phyloP scores from a whole-genome alignment of 805 yeast species.

The Metschnikowia borealis region DNA sequence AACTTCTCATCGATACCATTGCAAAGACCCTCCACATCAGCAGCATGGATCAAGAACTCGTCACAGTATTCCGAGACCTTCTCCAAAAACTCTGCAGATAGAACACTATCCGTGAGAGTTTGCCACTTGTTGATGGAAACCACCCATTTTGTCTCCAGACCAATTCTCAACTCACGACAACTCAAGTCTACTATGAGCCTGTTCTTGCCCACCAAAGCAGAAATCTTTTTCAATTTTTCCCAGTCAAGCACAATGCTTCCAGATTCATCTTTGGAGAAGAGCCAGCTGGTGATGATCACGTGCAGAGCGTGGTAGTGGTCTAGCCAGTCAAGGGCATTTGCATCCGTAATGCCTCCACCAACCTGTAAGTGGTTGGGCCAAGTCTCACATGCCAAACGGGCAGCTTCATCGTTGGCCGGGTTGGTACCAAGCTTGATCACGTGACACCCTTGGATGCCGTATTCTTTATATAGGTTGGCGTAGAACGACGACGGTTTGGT shows the following conservation, averaged over 20 bases:
- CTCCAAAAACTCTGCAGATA: slow-evolving; percentile 51
- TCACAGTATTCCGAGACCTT: slow-evolving; percentile 62
- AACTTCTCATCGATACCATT: slow-evolving; percentile 83
- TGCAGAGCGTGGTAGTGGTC: slow-evolving; percentile 69
- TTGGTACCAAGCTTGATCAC: slow-evolving; percentile 85
- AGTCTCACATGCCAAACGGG: slow-evolving; percentile 62
- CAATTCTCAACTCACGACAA: slow-evolving; percentile 48
- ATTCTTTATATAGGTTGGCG: slow-evolving; percentile 60
- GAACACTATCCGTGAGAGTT: slow-evolving; percentile 64
- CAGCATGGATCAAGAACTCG: slow-evolving; percentile 94
- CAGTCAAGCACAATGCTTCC: slow-evolving; percentile 30
- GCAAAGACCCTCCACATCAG: slow-evolving; percentile 97
- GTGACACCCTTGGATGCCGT: slow-evolving; percentile 73
- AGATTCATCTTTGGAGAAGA: slow-evolving; percentile 65
- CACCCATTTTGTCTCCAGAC: slow-evolving; percentile 52
- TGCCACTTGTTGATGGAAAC: slow-evolving; percentile 99
- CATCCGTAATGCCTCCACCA: slow-evolving; percentile 85
- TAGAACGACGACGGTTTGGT: slow-evolving; percentile 69
- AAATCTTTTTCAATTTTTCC: slow-evolving; percentile 51
- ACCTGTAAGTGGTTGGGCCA: slow-evolving; percentile 79
- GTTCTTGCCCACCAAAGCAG: slow-evolving; percentile 54
- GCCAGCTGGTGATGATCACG: slow-evolving; percentile 88
- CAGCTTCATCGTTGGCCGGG: slow-evolving; percentile 77
- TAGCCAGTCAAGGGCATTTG: slow-evolving; percentile 77
- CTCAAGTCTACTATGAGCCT: slow-evolving; percentile 85